These are phyloP conservation scores for Pestalotiopsis sp. DNA, from an alignment of 2,329 filamentous ascomycete genomes.

Conservation along the genomic window DNA sequence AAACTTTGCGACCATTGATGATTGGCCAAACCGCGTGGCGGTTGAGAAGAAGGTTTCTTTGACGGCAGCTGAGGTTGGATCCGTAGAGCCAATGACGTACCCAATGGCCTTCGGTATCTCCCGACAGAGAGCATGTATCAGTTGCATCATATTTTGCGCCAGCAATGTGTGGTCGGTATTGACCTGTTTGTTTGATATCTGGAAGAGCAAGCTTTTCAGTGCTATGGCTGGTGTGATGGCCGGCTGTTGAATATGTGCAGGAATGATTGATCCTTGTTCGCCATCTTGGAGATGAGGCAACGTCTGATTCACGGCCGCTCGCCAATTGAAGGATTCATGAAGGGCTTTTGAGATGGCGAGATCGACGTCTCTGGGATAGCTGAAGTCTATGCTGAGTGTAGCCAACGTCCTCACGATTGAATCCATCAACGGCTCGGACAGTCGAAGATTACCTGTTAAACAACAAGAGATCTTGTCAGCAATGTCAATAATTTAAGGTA, in stretches of 20 bases:
- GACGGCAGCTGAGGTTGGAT: neutral
- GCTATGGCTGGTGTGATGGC: neutral
- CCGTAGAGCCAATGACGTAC: neutral
- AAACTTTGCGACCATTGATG: neutral
- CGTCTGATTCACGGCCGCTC: neutral
- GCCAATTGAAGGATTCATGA: neutral
- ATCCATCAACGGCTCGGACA: neutral
- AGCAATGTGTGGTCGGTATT: too few species aligned
- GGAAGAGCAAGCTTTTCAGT: neutral
- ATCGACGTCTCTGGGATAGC: neutral
- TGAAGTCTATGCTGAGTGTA: neutral
- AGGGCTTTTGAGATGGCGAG: neutral
- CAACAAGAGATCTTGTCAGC: neutral
- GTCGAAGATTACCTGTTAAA: neutral
- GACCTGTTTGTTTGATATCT: neutral
- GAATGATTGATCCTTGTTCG: neutral
- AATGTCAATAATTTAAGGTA: neutral
- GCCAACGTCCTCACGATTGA: neutral
- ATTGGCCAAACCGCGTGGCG: neutral
- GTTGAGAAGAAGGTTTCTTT: neutral
- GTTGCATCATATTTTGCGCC: neutral
- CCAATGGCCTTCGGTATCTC: neutral
- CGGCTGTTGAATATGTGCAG: neutral
- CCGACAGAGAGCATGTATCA: neutral
- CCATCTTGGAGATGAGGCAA: neutral